Evolutionary conservation across 331 rosid species (phyloP), one percentile per base, ranked within the genome.

Genomic region (Erythrophleum ivorense): DNA sequence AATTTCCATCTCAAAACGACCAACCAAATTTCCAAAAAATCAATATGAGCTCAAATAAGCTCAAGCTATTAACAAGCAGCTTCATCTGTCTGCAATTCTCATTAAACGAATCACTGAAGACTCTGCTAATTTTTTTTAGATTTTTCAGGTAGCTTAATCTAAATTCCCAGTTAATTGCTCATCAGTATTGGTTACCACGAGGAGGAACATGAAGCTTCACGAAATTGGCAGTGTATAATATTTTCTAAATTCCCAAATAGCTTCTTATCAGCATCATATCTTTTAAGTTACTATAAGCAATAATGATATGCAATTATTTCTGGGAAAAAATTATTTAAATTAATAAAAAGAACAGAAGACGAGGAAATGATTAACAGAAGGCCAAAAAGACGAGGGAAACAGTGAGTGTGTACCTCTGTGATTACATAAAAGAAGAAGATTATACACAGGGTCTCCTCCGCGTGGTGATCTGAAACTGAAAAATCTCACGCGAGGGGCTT

Each of bases 401-500:
- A 29, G 52, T 16, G 53, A 19, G 16, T 13, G 43, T 24, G n/a
- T 70, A 48, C 75, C 75, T n/a, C 73, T 18, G 55, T 80, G 62
- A 78, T 55, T 49, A 21, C 31, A 5, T 38, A 45, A 67, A 14
- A 64, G 60, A 48, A 59, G 64, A 33, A 52, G 68, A 73, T 65
- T 77, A 71, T 19, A 52, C 40, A 13, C 12, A 43, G 2, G 19
- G 72, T 1, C 52, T 18, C 21, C 52, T 38, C 13, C 52, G 12
- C 75, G 76, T 62, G 80, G 71, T 64, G 83, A 71, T 84, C 84
- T 38, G 83, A 67, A 62, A 81, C 53, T 14, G 78, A 36, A 65
- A 29, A 21, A 46, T 74, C 80, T 77, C 86, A 86, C 89, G 89
- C 86, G 86, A 82, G 73, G 77, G 70, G 77, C 33, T 45, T 75